Evolutionary conservation across 2,329 filamentous ascomycete genomes (phyloP), one percentile per base, ranked within the genome.

Genomic region (Pleomassaria siparia): DNA sequence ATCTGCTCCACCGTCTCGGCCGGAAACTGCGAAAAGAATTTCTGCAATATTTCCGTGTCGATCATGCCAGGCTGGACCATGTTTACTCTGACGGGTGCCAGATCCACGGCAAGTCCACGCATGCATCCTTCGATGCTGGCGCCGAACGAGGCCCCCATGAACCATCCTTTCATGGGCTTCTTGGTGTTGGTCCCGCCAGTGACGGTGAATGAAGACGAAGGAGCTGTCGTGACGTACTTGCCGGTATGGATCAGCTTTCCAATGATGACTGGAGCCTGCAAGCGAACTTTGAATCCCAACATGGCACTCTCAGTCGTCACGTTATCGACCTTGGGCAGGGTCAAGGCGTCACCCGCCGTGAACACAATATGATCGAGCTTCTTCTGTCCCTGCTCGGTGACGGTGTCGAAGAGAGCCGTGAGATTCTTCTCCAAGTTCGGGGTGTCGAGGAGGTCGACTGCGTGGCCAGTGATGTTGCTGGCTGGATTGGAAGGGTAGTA

Each of bases 11-110:
- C 45, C 43, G 55, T 43, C 3, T 35, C 39, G 1, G 55, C 54
- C 7, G 55, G 11, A 22, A 66, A 54, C 7, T 24, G 33, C 1
- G 54, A 53, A 10, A 58, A 12, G 26, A 66, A 57, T 5, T 28
- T 47, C 21, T 70, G 58, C 43, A 75, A 61, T 18, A 76, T 13
- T 45, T 74, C 72, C 2, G 74, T 76, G 22, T 70, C 43, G 18
- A 76, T 67, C 1, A 67, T 66, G 0, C 75, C 74, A 0, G 73
- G 73, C 7, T 64, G 50, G 3, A 78, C 72, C 0, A 64, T 43
- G 51, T 77, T 78, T 8, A 74, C 70, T 4, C 75, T 53, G 13
- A 77, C 56, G 1, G 74, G 75, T 43, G 59, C 64, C 54, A 76
- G 43, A 40, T 76, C 73, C 4, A 75, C 53, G 2, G 74, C 72